Evolutionary conservation across 2,329 filamentous ascomycete genomes (phyloP).

Genomic region (Pyricularia sp.): DNA sequence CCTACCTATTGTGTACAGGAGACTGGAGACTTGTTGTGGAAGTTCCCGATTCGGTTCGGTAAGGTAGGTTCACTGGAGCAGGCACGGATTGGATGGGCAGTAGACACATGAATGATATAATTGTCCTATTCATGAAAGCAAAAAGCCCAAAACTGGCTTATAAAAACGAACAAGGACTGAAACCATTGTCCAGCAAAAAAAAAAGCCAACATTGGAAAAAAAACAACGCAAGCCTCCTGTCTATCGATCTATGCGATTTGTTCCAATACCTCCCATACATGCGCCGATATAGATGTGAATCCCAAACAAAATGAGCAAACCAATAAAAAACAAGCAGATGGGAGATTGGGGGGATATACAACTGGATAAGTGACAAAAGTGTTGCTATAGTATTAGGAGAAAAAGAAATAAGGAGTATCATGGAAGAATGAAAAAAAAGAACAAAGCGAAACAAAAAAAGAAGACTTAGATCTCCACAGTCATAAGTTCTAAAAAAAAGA

Average conservation of each 20-base stretch:
- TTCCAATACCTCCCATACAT: not conserved
- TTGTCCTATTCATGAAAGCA: no score
- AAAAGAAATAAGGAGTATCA: not conserved
- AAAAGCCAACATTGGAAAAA: not conserved
- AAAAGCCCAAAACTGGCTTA: no score
- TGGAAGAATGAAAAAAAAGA: not conserved
- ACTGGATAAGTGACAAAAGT: not conserved
- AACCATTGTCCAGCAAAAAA: not conserved
- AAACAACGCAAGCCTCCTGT: not conserved
- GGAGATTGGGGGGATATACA: not conserved
- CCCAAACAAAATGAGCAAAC: not conserved
- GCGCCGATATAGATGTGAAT: not conserved
- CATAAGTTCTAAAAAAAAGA: no score
- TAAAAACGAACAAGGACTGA: not conserved
- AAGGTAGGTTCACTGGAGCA: no score
- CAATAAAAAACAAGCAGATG: not conserved
- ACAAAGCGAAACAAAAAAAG: not conserved
- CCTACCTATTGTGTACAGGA: not conserved
- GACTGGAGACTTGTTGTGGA: not conserved
- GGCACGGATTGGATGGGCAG: no score
- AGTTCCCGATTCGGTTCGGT: not conserved
- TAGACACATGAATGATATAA: no score
- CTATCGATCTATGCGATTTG: not conserved
- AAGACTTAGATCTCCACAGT: not conserved
- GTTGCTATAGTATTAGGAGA: not conserved